Evolutionary conservation across 192 early-diverging fungal genomes (phyloP), one percentile per base, ranked within the genome.

Genomic region (Umbelopsis ramanniana): DNA sequence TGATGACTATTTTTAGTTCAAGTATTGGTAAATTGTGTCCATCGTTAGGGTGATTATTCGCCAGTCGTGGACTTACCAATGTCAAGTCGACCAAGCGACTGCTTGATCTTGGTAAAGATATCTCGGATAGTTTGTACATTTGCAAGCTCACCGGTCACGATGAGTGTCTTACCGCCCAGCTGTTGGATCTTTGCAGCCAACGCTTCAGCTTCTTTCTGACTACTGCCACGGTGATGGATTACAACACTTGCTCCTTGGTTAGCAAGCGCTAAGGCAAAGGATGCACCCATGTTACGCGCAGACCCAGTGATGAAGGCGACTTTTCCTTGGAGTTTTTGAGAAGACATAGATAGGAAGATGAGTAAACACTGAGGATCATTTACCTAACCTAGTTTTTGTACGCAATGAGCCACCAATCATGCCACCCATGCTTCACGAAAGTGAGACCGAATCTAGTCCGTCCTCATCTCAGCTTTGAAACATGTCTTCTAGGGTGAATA

Each of bases 291-390:
- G 68, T 78, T 78, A 55, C 75, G 74, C 46, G 76, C 77, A 7
- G 80, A 77, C 0, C 71, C 81, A 8, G 81, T 82, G 55, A 82
- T 70, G 46, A 82, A 76, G 46, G 81, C 81, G n/a, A 78, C 81
- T 48, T 79, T 82, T 67, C 81, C 81, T 63, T 63, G 57, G 17
- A 63, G 57, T 38, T 63, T 63, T 63, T 63, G 57, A 19, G 57
- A 63, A 15, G 57, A 63, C 57, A 63, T 63, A 23, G 57, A 29
- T 63, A 23, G 57, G 3, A 37, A 26, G 26, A 37, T 37, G 17
- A 63, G 17, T 17, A 63, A 14, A 7, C 11, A 4, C 24, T 17
- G 33, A 1, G 48, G 15, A 50, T n/a, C n/a, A 19, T 50, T 50
- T 50, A 5, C n/a, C 9, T 3, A n/a, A 17, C 9, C 48, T n/a